Conservation (phyloP, 2,329 filamentous ascomycete genomes). For the Phialophora expanda region DNA sequence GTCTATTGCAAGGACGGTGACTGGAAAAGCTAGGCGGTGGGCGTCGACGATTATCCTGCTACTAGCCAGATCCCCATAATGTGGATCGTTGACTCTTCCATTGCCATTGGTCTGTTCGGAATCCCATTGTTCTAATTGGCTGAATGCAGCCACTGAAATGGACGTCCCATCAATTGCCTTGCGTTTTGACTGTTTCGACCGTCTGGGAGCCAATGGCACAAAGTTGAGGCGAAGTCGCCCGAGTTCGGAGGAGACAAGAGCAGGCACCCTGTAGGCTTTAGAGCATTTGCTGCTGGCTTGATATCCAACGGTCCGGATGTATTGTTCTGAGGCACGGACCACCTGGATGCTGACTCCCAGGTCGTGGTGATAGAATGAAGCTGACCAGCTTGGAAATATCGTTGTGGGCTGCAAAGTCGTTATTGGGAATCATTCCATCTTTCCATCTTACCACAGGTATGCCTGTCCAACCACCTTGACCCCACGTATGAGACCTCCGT, state of each 20-base stretch:
- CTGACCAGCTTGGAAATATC: too few species aligned
- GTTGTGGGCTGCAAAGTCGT: too few species aligned
- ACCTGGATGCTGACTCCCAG: too few species aligned
- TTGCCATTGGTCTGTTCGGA: not conserved
- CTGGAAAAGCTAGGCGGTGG: too few species aligned
- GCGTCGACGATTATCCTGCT: not conserved
- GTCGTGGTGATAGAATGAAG: too few species aligned
- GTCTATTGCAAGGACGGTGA: not conserved
- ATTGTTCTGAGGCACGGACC: not conserved
- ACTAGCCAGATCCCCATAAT: not conserved
- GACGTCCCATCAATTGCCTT: not conserved
- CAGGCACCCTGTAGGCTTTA: not conserved
- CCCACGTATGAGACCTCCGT: too few species aligned
- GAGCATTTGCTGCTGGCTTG: not conserved
- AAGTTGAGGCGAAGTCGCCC: not conserved
- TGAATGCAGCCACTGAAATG: not conserved
- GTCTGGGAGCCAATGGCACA: not conserved
- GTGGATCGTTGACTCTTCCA: not conserved
- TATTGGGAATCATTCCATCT: too few species aligned
- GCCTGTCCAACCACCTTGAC: too few species aligned
- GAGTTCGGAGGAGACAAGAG: slow-evolving; percentile 1
- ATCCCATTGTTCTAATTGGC: not conserved
- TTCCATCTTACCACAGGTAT: too few species aligned
- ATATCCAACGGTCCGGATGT: not conserved
- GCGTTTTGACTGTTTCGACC: not conserved